A percentile compares a stretch with the other conserved stretches of the same genome.
Evolutionary conservation across 768 basidiomycete species (phyloP).

Genomic region (Agaricus subrufescens): DNA sequence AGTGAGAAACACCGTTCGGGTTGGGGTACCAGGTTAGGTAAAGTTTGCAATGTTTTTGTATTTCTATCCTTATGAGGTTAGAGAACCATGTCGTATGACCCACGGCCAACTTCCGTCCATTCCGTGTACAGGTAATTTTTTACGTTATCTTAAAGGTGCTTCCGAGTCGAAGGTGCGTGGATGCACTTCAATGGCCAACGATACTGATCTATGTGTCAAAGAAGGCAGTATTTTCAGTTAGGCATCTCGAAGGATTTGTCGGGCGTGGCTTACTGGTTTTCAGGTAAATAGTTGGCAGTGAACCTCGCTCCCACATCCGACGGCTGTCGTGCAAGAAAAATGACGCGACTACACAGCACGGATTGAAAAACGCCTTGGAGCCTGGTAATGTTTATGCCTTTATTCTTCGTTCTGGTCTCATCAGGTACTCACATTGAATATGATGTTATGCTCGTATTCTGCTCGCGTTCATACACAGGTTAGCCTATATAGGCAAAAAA

Average conservation of each 20-base stretch:
- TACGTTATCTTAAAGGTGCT: too few species aligned
- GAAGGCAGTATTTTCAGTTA: neutral
- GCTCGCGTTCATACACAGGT: neutral
- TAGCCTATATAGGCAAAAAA: too few species aligned
- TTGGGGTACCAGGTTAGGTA: too few species aligned
- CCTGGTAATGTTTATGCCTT: neutral
- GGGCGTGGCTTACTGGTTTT: neutral
- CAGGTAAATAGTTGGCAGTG: conserved; percentile 19
- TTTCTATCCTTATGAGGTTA: too few species aligned
- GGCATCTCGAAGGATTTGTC: neutral
- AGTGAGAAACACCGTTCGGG: too few species aligned
- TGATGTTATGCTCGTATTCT: neutral
- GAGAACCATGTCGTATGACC: too few species aligned
- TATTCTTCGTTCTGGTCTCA: neutral
- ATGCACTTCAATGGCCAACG: too few species aligned
- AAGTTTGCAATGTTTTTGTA: too few species aligned
- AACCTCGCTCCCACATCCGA: neutral
- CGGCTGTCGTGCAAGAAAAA: conserved; percentile 2
- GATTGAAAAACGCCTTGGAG: conserved; percentile 1
- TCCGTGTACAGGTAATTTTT: too few species aligned
- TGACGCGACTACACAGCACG: neutral
- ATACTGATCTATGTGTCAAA: too few species aligned
- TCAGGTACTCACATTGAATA: neutral
- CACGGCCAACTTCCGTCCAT: too few species aligned
- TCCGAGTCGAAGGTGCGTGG: too few species aligned